These are phyloP conservation scores for Linnemannia schmuckeri DNA, from an alignment of 192 early-diverging fungal genomes.

Conservation along the genomic window DNA sequence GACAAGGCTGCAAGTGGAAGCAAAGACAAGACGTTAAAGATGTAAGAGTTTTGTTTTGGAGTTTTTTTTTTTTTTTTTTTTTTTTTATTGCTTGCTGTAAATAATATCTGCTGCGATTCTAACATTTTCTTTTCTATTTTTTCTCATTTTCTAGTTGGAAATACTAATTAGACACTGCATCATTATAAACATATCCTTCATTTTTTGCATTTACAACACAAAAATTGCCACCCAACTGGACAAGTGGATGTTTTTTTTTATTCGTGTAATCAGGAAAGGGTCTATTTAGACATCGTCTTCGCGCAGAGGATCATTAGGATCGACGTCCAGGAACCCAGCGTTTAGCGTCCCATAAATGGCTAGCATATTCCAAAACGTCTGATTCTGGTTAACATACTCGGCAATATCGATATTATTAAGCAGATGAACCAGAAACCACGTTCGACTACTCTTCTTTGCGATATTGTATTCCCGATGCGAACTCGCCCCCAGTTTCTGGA, in stretches of 20 bases:
- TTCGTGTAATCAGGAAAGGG: too few species aligned
- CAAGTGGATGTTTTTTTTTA: too few species aligned
- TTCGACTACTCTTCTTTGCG: background rate
- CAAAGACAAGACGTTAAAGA: conserved; percentile 92
- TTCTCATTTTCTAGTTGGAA: conserved; percentile 14
- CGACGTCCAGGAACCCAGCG: background rate
- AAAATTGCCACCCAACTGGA: too few species aligned
- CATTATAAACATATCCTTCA: conserved; percentile 3
- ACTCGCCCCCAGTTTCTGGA: background rate
- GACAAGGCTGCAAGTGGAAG: conserved; percentile 94
- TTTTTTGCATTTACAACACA: conserved; percentile 3
- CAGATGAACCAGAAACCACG: background rate
- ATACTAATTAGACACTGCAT: conserved; percentile 12
- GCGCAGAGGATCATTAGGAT: background rate
- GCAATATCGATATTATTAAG: background rate
- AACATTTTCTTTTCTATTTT: background rate
- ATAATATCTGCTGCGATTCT: background rate
- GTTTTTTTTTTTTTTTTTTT: too few species aligned
- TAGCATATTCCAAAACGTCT: background rate
- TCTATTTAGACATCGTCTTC: background rate
- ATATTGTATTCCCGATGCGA: background rate
- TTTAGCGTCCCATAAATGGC: background rate
- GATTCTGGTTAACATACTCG: background rate
- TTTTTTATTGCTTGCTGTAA: background rate
- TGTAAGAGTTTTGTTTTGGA: conserved; percentile 65